Base-by-base conservation (phyloP, 345 rosid species). In the Toxicodendron radicans region DNA sequence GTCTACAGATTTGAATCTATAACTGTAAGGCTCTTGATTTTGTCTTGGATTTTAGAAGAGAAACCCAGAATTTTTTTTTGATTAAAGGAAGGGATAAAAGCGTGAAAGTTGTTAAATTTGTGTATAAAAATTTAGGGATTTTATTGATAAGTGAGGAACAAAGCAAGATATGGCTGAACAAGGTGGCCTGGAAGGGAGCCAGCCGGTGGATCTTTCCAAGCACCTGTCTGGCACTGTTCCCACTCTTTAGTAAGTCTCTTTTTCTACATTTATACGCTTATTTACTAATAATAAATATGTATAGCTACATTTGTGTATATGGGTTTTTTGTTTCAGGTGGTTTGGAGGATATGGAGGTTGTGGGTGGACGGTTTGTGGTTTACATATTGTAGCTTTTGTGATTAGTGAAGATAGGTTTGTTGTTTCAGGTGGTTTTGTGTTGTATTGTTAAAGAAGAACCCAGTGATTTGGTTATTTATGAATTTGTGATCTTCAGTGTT, bases 221-320 rank as follows among this genome's bases (percentile, higher is more conserved):
- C 99, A 95, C 79, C 98, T 98, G 63, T 95, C 99, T 5, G 99
- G 97, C 64, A 95, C 93, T 66, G 90, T 93, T 72, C 99, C 99
- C 13, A 93, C 97, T 74, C 93, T 95, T 71, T 98, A 95, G 99
- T 95, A 84, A 89, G 99, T 81, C 74, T 35, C 58, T 17, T 11
- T 54, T 48, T n/a, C 52, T 5, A 1, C 6, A 14, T 11, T 48
- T 12, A 11, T 12, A 51, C 17, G 4, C n/a, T 5, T 51, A 66
- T 66, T 20, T 52, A 5, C 2, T 41, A 2, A 41, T 49, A 1
- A 4, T 5, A 2, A 54, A 12, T 6, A 3, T 66, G 21, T 53
- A 6, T 66, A 13, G 54, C 54, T 16, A 13, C 63, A 33, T 20
- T 11, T 65, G 17, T 74, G 18, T 71, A 21, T 27, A 17, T 17